Evolutionary conservation across 768 basidiomycete species (phyloP).

Genomic region (Glaciozyma antarctica): DNA sequence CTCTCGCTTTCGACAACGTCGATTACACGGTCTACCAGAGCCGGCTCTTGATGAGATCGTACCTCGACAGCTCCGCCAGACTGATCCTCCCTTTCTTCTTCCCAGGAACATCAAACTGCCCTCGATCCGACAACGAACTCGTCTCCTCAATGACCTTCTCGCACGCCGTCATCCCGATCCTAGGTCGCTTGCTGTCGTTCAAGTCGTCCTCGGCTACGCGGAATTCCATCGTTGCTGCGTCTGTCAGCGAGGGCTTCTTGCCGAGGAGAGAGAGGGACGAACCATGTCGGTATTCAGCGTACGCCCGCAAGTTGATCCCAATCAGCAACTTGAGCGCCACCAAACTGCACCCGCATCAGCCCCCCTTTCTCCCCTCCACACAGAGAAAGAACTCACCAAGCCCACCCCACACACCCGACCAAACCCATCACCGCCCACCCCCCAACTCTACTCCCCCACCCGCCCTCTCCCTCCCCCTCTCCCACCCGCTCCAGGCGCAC

Average conservation of each 20-base stretch:
- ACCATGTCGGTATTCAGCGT: not conserved
- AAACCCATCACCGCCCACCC: conserved; percentile 11
- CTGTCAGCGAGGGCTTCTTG: conserved; percentile 41
- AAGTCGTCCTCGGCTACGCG: conserved; percentile 40
- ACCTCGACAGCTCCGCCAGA: conserved; percentile 18
- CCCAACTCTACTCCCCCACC: conserved; percentile 4
- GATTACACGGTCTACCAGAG: conserved; percentile 14
- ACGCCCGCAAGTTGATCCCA: conserved; percentile 42
- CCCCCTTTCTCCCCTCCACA: not conserved
- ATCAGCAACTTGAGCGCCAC: conserved; percentile 74
- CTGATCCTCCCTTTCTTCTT: conserved; percentile 2
- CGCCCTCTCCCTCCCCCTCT: not conserved
- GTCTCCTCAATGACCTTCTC: conserved; percentile 27
- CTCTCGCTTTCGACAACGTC: too few species aligned
- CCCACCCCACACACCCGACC: conserved; percentile 63
- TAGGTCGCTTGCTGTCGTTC: conserved; percentile 39
- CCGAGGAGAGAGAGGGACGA: conserved; percentile 20
- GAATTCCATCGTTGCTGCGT: conserved; percentile 38
- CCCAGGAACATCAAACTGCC: conserved; percentile 4
- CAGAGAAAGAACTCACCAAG: conserved; percentile 53
- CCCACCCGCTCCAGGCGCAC: conserved; percentile 14
- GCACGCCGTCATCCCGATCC: conserved; percentile 38
- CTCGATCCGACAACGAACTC: not conserved
- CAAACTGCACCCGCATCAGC: conserved; percentile 12
- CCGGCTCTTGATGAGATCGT: conserved; percentile 31